Evolutionary conservation across 495 filamentous ascomycete species (phyloP), one percentile per base, ranked within the genome.

Genomic region (Tuber umbilicatum): DNA sequence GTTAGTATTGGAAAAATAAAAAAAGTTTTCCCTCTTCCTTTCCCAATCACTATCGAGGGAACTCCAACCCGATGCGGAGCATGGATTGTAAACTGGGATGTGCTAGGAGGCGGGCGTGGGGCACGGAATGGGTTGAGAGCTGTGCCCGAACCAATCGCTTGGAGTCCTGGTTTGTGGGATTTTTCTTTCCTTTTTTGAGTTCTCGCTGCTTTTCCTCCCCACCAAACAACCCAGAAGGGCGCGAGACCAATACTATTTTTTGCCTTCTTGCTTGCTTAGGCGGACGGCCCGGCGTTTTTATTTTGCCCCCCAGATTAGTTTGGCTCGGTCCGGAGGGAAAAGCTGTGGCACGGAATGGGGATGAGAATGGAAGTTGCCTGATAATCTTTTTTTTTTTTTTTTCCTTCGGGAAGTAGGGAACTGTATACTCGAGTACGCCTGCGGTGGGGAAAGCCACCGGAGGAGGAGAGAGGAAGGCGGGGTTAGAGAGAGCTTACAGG

Each of bases 311-410:
- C n/a, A n/a, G 17, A 5, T 45, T 45, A 17, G 21, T 7, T 23
- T 23, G 45, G 19, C 76, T 77, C 71, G 76, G 76, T 78, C 77
- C 71, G 77, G 69, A 74, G 72, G 75, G 74, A 70, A 68, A 60
- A 27, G 47, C 71, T 69, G 71, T 75, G 75, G 77, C 17, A 47
- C 6, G 21, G 19, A 47, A 47, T 9, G 39, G 39, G 39, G 10
- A 77, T 76, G 74, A 71, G 76, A 78, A 71, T 79, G 43, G 77
- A 69, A 78, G 75, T 78, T 78, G 76, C 74, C 71, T 78, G 76
- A 74, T 79, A 74, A 50, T 78, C 72, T 35, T 79, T 79, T 55
- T 55, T 2, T 27, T 55, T 55, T 27, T 14, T 55, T 10, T 27
- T 14, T 1, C 23, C 19, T 47, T 47, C 43, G 43, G 43, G 43